Conservation (phyloP, 225 moss, liverwort and hornwort genomes). For the Pseudisothecium myosuroides region DNA sequence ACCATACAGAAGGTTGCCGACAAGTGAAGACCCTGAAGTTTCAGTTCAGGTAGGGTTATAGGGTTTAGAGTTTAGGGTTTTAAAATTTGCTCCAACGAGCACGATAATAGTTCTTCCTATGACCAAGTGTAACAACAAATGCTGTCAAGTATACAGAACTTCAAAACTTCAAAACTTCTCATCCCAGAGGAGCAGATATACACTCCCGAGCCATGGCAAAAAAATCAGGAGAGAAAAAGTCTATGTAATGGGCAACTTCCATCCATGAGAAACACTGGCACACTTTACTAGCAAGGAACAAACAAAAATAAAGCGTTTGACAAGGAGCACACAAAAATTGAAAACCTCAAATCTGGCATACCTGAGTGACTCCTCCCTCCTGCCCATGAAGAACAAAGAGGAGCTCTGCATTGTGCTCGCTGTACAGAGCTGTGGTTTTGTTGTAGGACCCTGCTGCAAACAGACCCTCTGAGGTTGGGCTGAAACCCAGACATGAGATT, state of each 20-base stretch:
- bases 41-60: too few relatives aligned
- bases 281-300: background rate
- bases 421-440: slow-evolving; percentile 82
- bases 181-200: background rate
- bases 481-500: slow-evolving; percentile 85
- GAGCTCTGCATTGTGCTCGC: slow-evolving; percentile 79
- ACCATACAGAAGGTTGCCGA: background rate
- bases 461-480: slow-evolving; percentile 58
- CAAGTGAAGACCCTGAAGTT: background rate
- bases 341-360: background rate
- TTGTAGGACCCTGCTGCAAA: slow-evolving; percentile 93
- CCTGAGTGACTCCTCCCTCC: slow-evolving; percentile 97
- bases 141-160: background rate
- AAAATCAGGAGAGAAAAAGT: background rate
- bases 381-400: slow-evolving; percentile 97
- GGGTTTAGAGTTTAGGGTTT: too few relatives aligned
- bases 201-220: background rate
- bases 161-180: background rate
- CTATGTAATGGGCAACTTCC: background rate
- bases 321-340: background rate
- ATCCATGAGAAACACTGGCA: background rate
- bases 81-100: background rate
- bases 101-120: background rate
- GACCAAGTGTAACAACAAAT: background rate
- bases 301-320: background rate